These are phyloP conservation scores for Penstemon barbatus DNA, from an alignment of 257 asterid genomes.

Conservation along the genomic window DNA sequence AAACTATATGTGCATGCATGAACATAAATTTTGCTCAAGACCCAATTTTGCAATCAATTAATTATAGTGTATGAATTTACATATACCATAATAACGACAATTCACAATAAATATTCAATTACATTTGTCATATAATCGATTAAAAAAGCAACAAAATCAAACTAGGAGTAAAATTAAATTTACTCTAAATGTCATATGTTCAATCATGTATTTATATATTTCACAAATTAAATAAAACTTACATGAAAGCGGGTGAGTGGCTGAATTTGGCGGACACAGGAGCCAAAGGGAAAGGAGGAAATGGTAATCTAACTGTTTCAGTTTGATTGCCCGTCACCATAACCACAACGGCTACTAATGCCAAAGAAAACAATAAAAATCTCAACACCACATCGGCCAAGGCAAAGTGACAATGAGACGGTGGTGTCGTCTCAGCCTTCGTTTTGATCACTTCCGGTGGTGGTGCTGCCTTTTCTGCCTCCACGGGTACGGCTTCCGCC, in stretches of 20 bases:
- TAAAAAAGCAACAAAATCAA: too few relatives aligned
- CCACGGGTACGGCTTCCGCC: neutral
- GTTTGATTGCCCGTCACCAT: conserved; percentile 67
- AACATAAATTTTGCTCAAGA: too few relatives aligned
- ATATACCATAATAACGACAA: too few relatives aligned
- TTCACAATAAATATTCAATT: too few relatives aligned
- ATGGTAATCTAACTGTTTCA: conserved; percentile 26
- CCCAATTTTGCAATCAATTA: too few relatives aligned
- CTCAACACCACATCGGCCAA: conserved; percentile 60
- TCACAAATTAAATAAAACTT: conserved; percentile 27
- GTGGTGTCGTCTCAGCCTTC: conserved; percentile 1
- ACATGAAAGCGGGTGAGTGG: conserved; percentile 79
- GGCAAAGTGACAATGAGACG: conserved; percentile 17
- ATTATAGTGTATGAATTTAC: too few relatives aligned
- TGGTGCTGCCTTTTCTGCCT: neutral
- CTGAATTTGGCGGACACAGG: conserved; percentile 49
- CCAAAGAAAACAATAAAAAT: conserved; percentile 54
- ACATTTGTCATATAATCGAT: too few relatives aligned
- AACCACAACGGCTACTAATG: conserved; percentile 56
- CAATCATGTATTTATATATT: too few relatives aligned
- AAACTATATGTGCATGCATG: too few relatives aligned
- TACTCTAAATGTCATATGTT: too few relatives aligned
- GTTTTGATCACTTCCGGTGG: conserved; percentile 26
- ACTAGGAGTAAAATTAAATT: too few relatives aligned
- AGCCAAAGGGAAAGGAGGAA: conserved; percentile 40